Percentiles rank a stretch among this genome's conserved stretches.
Conservation (phyloP, 163 green algal species). For the Chlorella variabilis region DNA sequence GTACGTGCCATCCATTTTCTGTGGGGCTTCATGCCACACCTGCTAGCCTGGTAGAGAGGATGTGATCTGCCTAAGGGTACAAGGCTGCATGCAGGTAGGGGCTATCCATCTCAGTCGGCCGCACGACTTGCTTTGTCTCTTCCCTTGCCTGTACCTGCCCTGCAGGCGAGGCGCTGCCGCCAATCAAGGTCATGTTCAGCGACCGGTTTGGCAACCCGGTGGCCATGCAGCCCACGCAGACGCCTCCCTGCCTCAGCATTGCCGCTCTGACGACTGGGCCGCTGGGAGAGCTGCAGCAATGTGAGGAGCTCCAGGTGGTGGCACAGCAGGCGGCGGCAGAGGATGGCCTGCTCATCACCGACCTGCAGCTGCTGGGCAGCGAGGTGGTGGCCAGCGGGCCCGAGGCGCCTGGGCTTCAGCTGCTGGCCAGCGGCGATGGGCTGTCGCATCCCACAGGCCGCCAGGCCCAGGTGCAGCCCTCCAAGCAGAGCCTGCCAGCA, state of each 20-base stretch:
- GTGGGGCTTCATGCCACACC: too few species aligned
- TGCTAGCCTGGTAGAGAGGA: too few species aligned
- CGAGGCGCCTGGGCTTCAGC: not conserved
- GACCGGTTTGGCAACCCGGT: slow-evolving; percentile 65
- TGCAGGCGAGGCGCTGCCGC: slow-evolving; percentile 40
- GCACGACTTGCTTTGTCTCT: too few species aligned
- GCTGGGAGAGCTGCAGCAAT: slow-evolving; percentile 10
- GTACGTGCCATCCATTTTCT: slow-evolving; percentile 57
- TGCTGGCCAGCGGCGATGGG: not conserved
- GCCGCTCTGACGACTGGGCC: not conserved
- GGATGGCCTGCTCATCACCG: slow-evolving; percentile 42
- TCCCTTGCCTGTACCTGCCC: slow-evolving; percentile 30
- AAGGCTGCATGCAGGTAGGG: too few species aligned
- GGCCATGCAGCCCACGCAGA: not conserved
- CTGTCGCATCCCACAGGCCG: slow-evolving; percentile 24
- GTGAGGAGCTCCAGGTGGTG: slow-evolving; percentile 25
- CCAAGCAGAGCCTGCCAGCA: slow-evolving; percentile 8
- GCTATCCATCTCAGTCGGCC: too few species aligned
- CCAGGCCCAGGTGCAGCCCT: slow-evolving; percentile 26
- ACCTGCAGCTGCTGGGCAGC: slow-evolving; percentile 55
- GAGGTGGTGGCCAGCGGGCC: not conserved
- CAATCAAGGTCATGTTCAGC: slow-evolving; percentile 58
- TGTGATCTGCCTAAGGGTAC: too few species aligned
- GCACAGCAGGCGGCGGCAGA: slow-evolving; percentile 33
- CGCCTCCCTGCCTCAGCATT: slow-evolving; percentile 1